A percentile compares a stretch with the other conserved stretches of the same genome.
Conservation (phyloP, 202 grass and related monocot genomes). For the Miscanthus sacchariflorus region DNA sequence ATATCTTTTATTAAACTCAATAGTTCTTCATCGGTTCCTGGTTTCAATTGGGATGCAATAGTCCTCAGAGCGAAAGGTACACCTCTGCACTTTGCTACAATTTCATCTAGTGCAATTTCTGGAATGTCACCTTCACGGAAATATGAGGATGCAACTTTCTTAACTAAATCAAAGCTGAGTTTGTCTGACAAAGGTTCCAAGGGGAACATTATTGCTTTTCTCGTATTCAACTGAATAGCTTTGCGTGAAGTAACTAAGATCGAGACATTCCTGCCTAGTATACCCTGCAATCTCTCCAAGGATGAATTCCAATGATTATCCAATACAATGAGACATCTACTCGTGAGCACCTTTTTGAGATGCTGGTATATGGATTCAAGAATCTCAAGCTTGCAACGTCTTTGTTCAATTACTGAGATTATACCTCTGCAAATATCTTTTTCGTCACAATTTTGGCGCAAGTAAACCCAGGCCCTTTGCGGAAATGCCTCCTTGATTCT, state of each 20-base stretch:
- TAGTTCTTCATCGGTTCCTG: not conserved
- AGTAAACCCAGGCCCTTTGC: slow-evolving; percentile 10
- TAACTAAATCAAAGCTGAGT: slow-evolving; percentile 7
- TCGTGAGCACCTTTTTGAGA: not conserved
- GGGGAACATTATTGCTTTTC: not conserved
- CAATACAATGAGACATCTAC: slow-evolving; percentile 28
- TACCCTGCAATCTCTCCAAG: not conserved
- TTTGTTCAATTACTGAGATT: not conserved
- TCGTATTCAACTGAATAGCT: not conserved
- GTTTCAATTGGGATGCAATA: not conserved
- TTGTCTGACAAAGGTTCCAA: slow-evolving; percentile 16
- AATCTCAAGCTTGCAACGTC: not conserved
- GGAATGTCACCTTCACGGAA: not conserved
- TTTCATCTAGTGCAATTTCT: not conserved
- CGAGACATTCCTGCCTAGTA: slow-evolving; percentile 16
- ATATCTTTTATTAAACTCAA: not conserved
- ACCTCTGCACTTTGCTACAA: slow-evolving; percentile 1
- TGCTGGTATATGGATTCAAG: not conserved
- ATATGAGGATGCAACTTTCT: slow-evolving; percentile 15
- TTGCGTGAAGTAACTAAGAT: slow-evolving; percentile 28
- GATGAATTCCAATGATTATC: slow-evolving; percentile 9
- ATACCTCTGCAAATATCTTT: not conserved
- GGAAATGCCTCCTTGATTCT: slow-evolving; percentile 1
- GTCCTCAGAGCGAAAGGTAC: slow-evolving; percentile 20
- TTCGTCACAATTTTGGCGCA: not conserved